phyloP scores from a whole-genome alignment of 805 yeast genomes.

The Middelhovenomyces tepae region DNA sequence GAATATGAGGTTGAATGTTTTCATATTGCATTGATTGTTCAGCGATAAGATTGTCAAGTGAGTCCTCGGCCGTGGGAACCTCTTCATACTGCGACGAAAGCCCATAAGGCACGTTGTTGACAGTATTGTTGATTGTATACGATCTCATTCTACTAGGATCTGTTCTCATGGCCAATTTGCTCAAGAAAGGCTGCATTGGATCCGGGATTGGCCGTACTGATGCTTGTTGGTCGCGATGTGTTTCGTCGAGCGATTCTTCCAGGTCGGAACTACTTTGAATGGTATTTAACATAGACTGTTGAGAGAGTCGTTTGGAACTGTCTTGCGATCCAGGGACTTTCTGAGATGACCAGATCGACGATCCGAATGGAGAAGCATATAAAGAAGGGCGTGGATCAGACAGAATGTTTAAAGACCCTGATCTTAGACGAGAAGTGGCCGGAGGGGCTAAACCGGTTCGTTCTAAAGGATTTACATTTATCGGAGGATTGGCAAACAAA shows the following conservation, averaged over 20 bases:
- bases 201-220: slow-evolving; percentile 17
- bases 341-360: slow-evolving; percentile 19
- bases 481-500: neutral
- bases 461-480: slow-evolving; percentile 3
- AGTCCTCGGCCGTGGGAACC: slow-evolving; percentile 4
- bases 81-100: slow-evolving; percentile 39
- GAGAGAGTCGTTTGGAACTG: slow-evolving; percentile 3
- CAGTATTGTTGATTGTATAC: slow-evolving; percentile 25
- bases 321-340: neutral
- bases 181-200: slow-evolving; percentile 23
- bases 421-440: slow-evolving; percentile 15
- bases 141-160: slow-evolving; percentile 24
- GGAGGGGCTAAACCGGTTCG: slow-evolving; percentile 2
- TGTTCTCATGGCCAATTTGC: slow-evolving; percentile 25
- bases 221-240: neutral
- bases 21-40: slow-evolving; percentile 10
- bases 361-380: slow-evolving; percentile 19
- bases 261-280: too few species aligned
- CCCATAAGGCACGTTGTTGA: slow-evolving; percentile 15
- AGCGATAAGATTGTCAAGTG: slow-evolving; percentile 1
- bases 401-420: slow-evolving; percentile 21
- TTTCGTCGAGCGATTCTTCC: slow-evolving; percentile 1
- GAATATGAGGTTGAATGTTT: slow-evolving; percentile 18
- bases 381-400: slow-evolving; percentile 20
- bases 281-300: neutral